A percentile compares a stretch with the other conserved stretches of the same genome.
Conservation (phyloP, 1,284 basidiomycete genomes). For the Ceratobasidium sp. region DNA sequence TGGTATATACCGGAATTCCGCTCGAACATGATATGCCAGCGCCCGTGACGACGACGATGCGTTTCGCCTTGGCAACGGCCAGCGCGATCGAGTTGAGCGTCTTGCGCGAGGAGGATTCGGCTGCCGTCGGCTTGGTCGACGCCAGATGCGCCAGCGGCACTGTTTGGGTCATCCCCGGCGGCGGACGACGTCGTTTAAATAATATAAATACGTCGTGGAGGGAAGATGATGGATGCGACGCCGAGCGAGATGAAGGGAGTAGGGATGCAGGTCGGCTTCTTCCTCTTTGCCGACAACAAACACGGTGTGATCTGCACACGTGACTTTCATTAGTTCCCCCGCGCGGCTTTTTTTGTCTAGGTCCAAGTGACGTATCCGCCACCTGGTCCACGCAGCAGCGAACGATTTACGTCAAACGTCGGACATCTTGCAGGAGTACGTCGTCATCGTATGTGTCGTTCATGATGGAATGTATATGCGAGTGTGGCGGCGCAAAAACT, state of each 20-base stretch:
- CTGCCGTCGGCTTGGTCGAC: conserved; percentile 37
- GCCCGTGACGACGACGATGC: conserved; percentile 88
- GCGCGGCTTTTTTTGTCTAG: not conserved
- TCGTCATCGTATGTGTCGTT: too few relatives aligned
- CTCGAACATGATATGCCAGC: conserved; percentile 94
- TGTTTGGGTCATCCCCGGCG: conserved; percentile 26
- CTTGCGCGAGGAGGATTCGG: conserved; percentile 45
- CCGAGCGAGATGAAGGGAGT: not conserved
- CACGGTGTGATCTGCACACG: conserved; percentile 33
- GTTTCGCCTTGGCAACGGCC: conserved; percentile 83
- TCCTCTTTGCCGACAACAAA: conserved; percentile 29
- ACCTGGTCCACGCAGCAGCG: not conserved
- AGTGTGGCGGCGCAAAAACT: too few relatives aligned
- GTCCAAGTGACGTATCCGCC: not conserved
- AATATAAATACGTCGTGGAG: conserved; percentile 14
- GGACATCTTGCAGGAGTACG: too few relatives aligned
- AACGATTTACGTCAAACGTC: too few relatives aligned
- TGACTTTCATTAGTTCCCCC: conserved; percentile 28
- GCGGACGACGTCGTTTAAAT: not conserved
- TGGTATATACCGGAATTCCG: conserved; percentile 83
- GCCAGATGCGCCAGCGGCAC: conserved; percentile 35
- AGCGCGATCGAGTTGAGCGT: conserved; percentile 76
- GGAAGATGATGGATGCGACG: not conserved
- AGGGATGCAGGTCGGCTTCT: not conserved
- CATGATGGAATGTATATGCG: too few relatives aligned